Base-by-base conservation (phyloP, 2,329 filamentous ascomycete species). In the Xenosphaeropsis pyriputrescens region DNA sequence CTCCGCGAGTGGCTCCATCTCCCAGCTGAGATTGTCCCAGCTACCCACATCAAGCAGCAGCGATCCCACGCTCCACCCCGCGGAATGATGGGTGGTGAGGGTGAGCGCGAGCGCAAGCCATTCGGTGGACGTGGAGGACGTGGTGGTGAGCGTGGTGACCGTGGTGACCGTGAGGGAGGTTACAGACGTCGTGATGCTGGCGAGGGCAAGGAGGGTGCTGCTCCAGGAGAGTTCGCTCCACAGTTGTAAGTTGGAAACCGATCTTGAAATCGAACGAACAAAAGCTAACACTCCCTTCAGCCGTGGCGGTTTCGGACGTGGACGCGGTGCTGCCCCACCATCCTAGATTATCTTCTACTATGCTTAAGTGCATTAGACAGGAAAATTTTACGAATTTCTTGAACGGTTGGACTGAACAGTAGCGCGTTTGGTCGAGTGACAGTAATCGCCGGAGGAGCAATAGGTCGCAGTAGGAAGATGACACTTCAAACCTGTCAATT, bases 31-130 rank as follows among this genome's bases (percentile, higher is more conserved):
- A 95, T 98, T 62, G 91, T 98, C 54, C 91, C 91, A 56, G 86
- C 93, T 60, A 98, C 91, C 60, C 91, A 98, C 82, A 96, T 98
- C 74, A 98, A 98, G 85, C 88, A 95, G 75, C 86, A 95, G 77
- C 85, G 91, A 68, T 91, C 85, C 58, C 86, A 95, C 70, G 88
- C 86, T 70, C 89, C 89, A 67, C 89, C 91, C 61, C 88, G 91
- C 60, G 91, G 91, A 62, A 96, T 98, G 91, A 79, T 96, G 72
- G 86, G 86, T 57, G 76, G 72, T 60, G 88, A 93, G 63, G 68
- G 72, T 49, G 75, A 79, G 62, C 72, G 72, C 68, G n/a, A 17
- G 14, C 75, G 80, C 61, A 79, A 85, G 67, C 79, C 82, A 53
- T 85, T 84, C 59, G 71, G 68, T 50, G 80, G 83, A 65, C 81